phyloP scores from a whole-genome alignment of 2,329 filamentous ascomycete genomes.

The Colletotrichum lindemuthianum region DNA sequence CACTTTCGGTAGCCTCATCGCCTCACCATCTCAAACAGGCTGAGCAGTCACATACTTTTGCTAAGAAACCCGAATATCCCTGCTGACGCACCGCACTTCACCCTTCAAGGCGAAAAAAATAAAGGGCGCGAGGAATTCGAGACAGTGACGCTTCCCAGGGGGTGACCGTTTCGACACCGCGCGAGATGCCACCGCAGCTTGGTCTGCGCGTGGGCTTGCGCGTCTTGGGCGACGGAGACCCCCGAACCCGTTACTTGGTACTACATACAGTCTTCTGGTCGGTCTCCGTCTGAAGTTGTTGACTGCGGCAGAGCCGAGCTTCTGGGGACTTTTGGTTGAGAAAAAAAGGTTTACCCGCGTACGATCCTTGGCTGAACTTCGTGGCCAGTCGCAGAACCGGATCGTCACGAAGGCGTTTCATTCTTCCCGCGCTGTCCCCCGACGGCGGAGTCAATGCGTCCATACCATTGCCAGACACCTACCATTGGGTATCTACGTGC shows the following conservation, averaged over 20 bases:
- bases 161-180: slow-evolving; percentile 6
- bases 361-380: slow-evolving; percentile 24
- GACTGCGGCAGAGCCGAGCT: slow-evolving; percentile 9
- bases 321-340: slow-evolving; percentile 3
- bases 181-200: slow-evolving; percentile 1
- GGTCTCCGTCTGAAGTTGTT: slow-evolving; percentile 17
- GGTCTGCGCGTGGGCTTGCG: background rate
- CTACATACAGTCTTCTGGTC: background rate
- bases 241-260: no score
- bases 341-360: slow-evolving; percentile 26
- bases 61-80: slow-evolving; percentile 7
- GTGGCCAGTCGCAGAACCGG: slow-evolving; percentile 7
- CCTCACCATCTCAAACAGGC: slow-evolving; percentile 25
- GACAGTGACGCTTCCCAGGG: slow-evolving; percentile 1
- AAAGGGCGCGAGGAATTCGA: background rate
- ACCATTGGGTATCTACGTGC: background rate
- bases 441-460: background rate
- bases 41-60: slow-evolving; percentile 8
- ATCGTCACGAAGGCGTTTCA: slow-evolving; percentile 27
- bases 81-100: background rate
- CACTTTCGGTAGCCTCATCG: background rate
- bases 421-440: background rate
- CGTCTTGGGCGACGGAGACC: background rate
- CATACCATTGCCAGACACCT: no score
- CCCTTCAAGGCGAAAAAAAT: background rate